A percentile compares a stretch with the other conserved stretches of the same genome.
phyloP scores from a whole-genome alignment of 495 filamentous ascomycete species.

The Aspergillus mulundensis region DNA sequence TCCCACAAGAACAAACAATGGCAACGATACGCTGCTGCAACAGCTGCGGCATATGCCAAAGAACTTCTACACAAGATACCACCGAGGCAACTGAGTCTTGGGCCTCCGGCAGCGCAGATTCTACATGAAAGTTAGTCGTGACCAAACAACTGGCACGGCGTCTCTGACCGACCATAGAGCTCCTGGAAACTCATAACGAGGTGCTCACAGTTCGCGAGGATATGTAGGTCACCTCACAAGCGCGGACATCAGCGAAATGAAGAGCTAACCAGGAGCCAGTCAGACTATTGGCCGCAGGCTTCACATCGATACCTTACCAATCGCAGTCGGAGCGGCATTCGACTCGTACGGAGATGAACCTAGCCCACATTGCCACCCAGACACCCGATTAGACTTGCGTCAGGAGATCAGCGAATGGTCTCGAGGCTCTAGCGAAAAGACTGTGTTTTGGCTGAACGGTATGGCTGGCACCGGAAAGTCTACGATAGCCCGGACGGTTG shows the following conservation, averaged over 20 bases:
- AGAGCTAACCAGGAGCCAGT: too few species aligned
- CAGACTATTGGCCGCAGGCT: neutral
- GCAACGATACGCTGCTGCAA: slow-evolving; percentile 23
- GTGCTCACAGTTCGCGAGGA: too few species aligned
- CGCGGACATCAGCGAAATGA: too few species aligned
- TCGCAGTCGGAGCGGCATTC: neutral
- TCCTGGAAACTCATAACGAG: too few species aligned
- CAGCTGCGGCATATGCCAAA: slow-evolving; percentile 32
- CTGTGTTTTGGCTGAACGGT: neutral
- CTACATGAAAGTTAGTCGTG: too few species aligned
- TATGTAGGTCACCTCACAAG: too few species aligned
- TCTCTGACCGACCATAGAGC: too few species aligned
- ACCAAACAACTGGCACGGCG: too few species aligned
- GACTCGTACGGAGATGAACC: neutral
- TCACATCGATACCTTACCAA: neutral
- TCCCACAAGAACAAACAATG: slow-evolving; percentile 34
- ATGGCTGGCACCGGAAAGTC: neutral
- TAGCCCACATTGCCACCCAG: neutral
- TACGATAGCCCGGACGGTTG: neutral
- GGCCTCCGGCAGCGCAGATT: too few species aligned
- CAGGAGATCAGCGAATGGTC: neutral
- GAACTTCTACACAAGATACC: slow-evolving; percentile 9
- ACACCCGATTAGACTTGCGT: neutral
- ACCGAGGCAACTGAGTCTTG: too few species aligned
- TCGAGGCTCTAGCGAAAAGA: neutral